A percentile compares a stretch with the other conserved stretches of the same genome.
phyloP scores from a whole-genome alignment of 176 grass and related monocot species.

The Oryza glumipatula region DNA sequence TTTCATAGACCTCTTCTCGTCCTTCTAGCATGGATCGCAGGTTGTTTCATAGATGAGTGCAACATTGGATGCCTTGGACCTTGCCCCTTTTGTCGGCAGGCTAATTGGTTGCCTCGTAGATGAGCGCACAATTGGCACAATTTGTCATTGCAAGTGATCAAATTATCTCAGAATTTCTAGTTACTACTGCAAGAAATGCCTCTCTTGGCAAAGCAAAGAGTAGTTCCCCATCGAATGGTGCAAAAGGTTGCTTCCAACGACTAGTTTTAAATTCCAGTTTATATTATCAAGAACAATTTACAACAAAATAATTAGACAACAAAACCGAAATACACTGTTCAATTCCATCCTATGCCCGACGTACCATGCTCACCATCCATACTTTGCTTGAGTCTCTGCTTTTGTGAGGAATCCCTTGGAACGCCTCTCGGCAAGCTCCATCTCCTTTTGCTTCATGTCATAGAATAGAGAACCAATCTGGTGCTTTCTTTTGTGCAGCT shows the following conservation, averaged over 20 bases:
- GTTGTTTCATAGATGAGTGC: no score
- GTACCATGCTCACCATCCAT: conserved; percentile 74
- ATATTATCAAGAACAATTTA: neutral
- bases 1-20: no score
- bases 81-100: no score
- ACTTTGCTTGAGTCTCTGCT: conserved; percentile 93
- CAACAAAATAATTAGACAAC: conserved; percentile 26
- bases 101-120: no score
- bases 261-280: conserved; percentile 1
- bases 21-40: no score
- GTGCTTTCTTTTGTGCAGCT: conserved; percentile 95
- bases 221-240: neutral
- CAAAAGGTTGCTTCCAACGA: neutral
- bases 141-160: no score
- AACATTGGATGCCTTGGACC: no score
- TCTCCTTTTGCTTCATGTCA: conserved; percentile 95
- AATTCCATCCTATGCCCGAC: neutral
- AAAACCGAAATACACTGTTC: neutral
- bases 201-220: neutral
- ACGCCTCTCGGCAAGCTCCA: conserved; percentile 86
- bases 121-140: no score
- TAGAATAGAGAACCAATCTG: conserved; percentile 82
- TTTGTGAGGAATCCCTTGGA: conserved; percentile 91
- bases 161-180: no score
- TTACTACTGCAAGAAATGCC: no score